These are phyloP conservation scores for Mucor plumbeus DNA, from an alignment of 371 early-diverging fungal species.

Conservation along the genomic window DNA sequence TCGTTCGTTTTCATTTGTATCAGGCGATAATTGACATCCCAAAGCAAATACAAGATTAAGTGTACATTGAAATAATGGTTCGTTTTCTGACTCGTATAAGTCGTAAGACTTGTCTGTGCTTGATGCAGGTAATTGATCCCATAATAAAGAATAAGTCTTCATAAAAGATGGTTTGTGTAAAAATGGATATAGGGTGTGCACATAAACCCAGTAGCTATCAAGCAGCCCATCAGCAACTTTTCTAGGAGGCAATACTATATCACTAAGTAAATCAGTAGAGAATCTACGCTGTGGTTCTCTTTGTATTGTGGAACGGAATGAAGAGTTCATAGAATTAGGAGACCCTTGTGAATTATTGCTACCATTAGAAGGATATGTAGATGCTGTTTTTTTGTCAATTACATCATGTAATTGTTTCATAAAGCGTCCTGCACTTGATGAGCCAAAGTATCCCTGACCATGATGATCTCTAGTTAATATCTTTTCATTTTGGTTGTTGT, in stretches of 20 bases:
- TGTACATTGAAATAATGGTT: conserved; percentile 35
- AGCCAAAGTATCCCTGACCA: conserved; percentile 33
- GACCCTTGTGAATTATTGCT: conserved; percentile 13
- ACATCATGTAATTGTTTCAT: conserved; percentile 34
- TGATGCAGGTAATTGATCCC: conserved; percentile 12
- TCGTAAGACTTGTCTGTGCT: neutral
- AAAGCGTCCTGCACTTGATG: conserved; percentile 33
- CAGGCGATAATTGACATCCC: conserved; percentile 36
- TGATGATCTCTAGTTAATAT: conserved; percentile 9
- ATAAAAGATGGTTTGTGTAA: conserved; percentile 33
- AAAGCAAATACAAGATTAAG: conserved; percentile 37
- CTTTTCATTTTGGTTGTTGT: conserved; percentile 5
- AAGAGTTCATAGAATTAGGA: neutral
- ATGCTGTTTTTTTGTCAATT: conserved; percentile 29
- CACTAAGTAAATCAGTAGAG: conserved; percentile 14
- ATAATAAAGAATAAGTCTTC: conserved; percentile 27
- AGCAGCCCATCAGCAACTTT: conserved; percentile 32
- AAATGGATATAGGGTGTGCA: conserved; percentile 37
- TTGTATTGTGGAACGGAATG: neutral
- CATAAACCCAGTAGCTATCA: conserved; percentile 31
- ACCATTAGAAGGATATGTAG: neutral
- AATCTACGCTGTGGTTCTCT: neutral
- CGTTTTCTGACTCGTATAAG: conserved; percentile 27
- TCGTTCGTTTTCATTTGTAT: conserved; percentile 29
- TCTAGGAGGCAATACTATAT: conserved; percentile 32